Percentiles rank a stretch among this genome's conserved stretches.
These are phyloP conservation scores for Fusarium verticillioides DNA, from an alignment of 2,329 filamentous ascomycete genomes.

Conservation along the genomic window DNA sequence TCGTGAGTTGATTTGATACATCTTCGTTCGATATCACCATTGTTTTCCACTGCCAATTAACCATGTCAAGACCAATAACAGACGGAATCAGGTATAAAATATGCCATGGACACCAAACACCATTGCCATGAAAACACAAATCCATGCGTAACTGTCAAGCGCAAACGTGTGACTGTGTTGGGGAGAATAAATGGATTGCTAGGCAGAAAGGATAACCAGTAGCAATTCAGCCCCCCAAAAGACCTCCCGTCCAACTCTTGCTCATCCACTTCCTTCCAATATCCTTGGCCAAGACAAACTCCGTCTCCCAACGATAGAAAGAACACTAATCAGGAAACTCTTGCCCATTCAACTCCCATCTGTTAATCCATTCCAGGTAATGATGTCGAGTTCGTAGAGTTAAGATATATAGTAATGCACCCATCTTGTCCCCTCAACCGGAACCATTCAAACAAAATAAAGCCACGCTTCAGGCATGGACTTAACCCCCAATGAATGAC, in stretches of 20 bases:
- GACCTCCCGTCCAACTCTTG: constrained; percentile 10
- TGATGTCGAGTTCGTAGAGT: constrained; percentile 30
- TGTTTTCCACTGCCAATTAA: neutral
- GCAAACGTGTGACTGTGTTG: constrained; percentile 32
- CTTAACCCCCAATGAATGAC: constrained; percentile 7
- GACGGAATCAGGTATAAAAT: constrained; percentile 47
- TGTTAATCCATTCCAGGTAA: constrained; percentile 35
- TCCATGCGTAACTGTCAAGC: constrained; percentile 31
- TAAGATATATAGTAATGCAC: constrained; percentile 30
- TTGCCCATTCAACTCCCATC: constrained; percentile 28
- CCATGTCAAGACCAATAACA: constrained; percentile 25
- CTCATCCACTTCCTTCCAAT: constrained; percentile 10
- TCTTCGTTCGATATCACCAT: neutral
- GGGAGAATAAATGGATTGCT: constrained; percentile 41
- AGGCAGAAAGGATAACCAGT: constrained; percentile 32
- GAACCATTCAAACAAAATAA: constrained; percentile 26
- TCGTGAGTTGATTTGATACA: neutral
- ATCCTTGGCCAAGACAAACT: constrained; percentile 22
- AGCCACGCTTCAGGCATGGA: neutral
- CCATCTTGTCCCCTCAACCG: constrained; percentile 12
- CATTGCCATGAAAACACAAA: constrained; percentile 50
- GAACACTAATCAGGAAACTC: constrained; percentile 35
- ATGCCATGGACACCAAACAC: constrained; percentile 49
- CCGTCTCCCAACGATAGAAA: constrained; percentile 28
- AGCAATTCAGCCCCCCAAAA: constrained; percentile 30